Evolutionary conservation across 2,329 filamentous ascomycete genomes (phyloP).

Genomic region (Aureobasidium subglaciale): DNA sequence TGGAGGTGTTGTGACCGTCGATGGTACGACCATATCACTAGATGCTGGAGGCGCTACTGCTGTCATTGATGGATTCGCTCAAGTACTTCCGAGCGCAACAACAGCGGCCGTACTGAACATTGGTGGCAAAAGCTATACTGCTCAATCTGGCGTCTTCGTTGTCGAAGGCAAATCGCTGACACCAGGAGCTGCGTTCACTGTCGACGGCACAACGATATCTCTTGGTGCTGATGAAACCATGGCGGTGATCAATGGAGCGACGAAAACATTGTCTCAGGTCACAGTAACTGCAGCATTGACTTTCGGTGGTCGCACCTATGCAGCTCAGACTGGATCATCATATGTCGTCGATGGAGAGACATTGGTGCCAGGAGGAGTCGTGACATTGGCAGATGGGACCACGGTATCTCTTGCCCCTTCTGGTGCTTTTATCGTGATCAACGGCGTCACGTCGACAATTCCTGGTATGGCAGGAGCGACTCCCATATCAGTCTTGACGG

Average conservation of each 20-base stretch:
- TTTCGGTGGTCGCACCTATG: conserved; percentile 14
- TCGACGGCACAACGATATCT: conserved; percentile 19
- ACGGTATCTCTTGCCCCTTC: conserved; percentile 26
- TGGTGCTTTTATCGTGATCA: conserved; percentile 34
- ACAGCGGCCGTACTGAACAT: conserved; percentile 26
- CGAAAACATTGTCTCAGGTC: conserved; percentile 6
- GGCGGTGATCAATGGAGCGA: conserved; percentile 21
- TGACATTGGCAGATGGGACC: conserved; percentile 13
- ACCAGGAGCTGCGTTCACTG: conserved; percentile 27
- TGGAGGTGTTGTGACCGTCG: conserved; percentile 20
- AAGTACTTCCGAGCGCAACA: conserved; percentile 13
- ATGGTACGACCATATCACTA: conserved; percentile 21
- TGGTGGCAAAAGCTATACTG: conserved; percentile 22
- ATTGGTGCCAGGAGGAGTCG: conserved; percentile 10
- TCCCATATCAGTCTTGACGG: conserved; percentile 24
- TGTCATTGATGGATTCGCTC: conserved; percentile 29
- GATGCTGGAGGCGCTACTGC: conserved; percentile 18
- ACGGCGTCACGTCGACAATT: conserved; percentile 21
- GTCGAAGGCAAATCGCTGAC: conserved; percentile 24
- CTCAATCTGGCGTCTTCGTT: conserved; percentile 19
- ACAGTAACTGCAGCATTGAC: conserved; percentile 3
- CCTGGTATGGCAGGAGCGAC: conserved; percentile 22
- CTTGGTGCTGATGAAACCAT: conserved; percentile 16
- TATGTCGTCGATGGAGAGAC: conserved; percentile 14
- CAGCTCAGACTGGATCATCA: conserved; percentile 19